These are phyloP conservation scores for Eimeria necatrix DNA, from an alignment of 169 alveolate genomes.

Conservation along the genomic window DNA sequence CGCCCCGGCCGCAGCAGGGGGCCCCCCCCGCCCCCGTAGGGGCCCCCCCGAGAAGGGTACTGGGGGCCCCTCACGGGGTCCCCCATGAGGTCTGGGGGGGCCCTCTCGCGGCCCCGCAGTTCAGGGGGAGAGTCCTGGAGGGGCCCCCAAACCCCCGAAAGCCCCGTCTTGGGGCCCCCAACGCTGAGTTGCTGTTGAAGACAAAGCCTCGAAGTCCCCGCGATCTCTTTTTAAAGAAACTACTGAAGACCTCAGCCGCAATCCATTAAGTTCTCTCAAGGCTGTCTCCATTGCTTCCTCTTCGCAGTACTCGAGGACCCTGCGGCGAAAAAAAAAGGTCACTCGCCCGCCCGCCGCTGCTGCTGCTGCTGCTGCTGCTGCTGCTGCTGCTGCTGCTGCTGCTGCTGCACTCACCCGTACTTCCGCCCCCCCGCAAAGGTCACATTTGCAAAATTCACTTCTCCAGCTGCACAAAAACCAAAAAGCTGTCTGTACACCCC, in stretches of 20 bases:
- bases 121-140: neutral
- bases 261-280: neutral
- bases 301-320: slow-evolving; percentile 14
- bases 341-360: neutral
- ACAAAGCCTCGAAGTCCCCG: neutral
- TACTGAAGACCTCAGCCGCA: neutral
- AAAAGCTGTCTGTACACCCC: too few species aligned
- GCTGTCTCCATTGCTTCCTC: neutral
- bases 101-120: neutral
- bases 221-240: neutral
- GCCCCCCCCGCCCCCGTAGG: neutral
- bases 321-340: neutral
- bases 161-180: neutral
- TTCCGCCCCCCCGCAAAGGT: neutral
- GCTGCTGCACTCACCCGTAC: slow-evolving; percentile 27
- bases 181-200: neutral
- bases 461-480: neutral
- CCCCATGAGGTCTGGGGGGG: neutral
- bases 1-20: neutral
- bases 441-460: neutral
- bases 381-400: neutral
- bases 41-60: neutral
- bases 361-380: slow-evolving; percentile 12
- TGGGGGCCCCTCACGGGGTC: neutral
- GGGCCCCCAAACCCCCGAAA: neutral